Conservation (phyloP, 2,329 filamentous ascomycete genomes). For the Chrysoporthe puriensis region DNA sequence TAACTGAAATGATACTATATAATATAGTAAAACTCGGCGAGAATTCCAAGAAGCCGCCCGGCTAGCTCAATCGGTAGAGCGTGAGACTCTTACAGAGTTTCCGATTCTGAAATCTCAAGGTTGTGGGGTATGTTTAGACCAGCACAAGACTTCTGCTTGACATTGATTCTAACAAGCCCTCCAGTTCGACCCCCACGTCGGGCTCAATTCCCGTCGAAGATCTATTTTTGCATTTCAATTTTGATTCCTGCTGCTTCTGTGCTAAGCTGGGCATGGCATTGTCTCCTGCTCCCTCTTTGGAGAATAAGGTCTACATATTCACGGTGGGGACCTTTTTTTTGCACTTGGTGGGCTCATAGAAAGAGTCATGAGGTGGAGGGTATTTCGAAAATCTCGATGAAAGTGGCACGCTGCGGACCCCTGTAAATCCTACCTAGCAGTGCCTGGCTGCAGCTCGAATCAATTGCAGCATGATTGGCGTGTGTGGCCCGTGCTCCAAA, state of each 20-base stretch:
- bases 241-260: background rate
- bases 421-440: background rate
- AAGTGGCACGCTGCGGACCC: background rate
- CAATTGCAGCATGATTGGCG: slow-evolving; percentile 29
- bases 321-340: too few relatives aligned
- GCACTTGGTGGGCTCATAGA: too few relatives aligned
- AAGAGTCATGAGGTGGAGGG: too few relatives aligned
- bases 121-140: slow-evolving; percentile 5
- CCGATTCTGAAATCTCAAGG: slow-evolving; percentile 14
- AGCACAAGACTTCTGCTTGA: too few relatives aligned
- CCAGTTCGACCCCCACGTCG: slow-evolving; percentile 34
- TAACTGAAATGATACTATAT: background rate
- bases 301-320: too few relatives aligned
- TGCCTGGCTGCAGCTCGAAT: slow-evolving; percentile 2
- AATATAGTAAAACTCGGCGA: background rate
- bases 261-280: background rate
- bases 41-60: slow-evolving; percentile 40
- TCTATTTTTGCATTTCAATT: slow-evolving; percentile 9
- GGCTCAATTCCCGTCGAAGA: slow-evolving; percentile 33
- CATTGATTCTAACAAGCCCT: slow-evolving; percentile 7
- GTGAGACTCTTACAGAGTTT: slow-evolving; percentile 64
- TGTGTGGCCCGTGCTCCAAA: slow-evolving; percentile 26
- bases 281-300: background rate
- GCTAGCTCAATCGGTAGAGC: slow-evolving; percentile 74
- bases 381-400: too few relatives aligned